Percentiles rank a stretch among this genome's conserved stretches.
These are phyloP conservation scores for Cyclocybe cylindracea DNA, from an alignment of 768 basidiomycete genomes.

Conservation along the genomic window DNA sequence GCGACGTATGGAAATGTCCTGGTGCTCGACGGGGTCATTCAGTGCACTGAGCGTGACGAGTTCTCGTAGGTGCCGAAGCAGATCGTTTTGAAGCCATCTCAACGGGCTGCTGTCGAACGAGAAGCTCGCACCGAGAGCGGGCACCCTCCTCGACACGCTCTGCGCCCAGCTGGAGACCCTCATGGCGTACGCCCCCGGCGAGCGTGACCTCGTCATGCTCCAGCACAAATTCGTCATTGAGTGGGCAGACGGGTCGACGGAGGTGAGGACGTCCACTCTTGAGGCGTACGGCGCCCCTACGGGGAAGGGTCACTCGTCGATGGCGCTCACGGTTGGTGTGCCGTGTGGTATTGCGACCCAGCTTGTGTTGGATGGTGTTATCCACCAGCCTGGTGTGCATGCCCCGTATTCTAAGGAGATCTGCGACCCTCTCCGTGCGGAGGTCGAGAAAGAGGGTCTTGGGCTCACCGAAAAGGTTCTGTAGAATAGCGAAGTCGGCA, in stretches of 20 bases:
- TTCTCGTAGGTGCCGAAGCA: conserved; percentile 96
- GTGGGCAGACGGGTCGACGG: conserved; percentile 71
- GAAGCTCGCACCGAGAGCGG: conserved; percentile 58
- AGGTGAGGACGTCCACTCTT: conserved; percentile 88
- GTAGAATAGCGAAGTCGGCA: no score
- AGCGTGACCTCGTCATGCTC: conserved; percentile 95
- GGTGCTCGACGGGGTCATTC: conserved; percentile 92
- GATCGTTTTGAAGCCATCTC: conserved; percentile 93
- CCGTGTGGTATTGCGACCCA: conserved; percentile 95
- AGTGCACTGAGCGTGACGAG: conserved; percentile 97
- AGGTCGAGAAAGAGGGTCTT: conserved; percentile 74
- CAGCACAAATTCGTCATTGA: conserved; percentile 98
- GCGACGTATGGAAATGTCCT: conserved; percentile 98
- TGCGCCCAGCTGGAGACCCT: conserved; percentile 87
- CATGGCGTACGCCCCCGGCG: conserved; percentile 89
- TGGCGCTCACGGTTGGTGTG: conserved; percentile 90
- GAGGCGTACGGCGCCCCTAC: conserved; percentile 81
- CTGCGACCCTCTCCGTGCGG: conserved; percentile 69
- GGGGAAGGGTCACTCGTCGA: conserved; percentile 73
- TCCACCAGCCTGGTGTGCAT: conserved; percentile 77
- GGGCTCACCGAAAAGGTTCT: conserved; percentile 70
- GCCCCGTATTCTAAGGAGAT: conserved; percentile 88
- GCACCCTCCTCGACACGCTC: conserved; percentile 90
- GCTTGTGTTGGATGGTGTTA: conserved; percentile 84
- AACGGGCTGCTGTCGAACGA: conserved; percentile 82